Evolutionary conservation across 176 grass and related monocot genomes (phyloP).

Genomic region (Elymus sibiricus): DNA sequence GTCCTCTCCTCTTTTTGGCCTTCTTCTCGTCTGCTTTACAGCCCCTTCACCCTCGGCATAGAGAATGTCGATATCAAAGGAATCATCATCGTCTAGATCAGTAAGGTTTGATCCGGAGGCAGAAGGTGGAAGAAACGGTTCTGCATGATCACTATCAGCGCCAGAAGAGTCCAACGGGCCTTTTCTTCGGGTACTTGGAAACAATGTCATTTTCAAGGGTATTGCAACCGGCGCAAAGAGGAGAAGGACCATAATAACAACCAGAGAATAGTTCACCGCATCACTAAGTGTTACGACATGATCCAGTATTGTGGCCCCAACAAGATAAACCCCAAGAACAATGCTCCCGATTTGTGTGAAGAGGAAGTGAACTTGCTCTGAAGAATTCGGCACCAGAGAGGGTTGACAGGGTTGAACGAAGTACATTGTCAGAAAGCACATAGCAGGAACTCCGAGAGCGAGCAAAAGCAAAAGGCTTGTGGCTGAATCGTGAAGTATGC

Average conservation of each 20-base stretch:
- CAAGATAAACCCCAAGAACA: conserved; percentile 76
- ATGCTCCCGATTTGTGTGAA: conserved; percentile 67
- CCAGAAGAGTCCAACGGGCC: not conserved
- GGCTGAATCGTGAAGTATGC: conserved; percentile 62
- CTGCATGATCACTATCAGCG: conserved; percentile 35
- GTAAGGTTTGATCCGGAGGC: conserved; percentile 47
- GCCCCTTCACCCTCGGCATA: conserved; percentile 89
- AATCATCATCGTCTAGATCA: conserved; percentile 53
- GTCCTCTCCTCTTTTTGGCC: conserved; percentile 83
- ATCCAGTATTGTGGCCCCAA: conserved; percentile 56
- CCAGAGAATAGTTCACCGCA: conserved; percentile 52
- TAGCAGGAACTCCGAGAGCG: conserved; percentile 57
- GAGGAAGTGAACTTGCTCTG: conserved; percentile 66
- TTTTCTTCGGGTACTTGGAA: conserved; percentile 47
- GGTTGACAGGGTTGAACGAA: conserved; percentile 84
- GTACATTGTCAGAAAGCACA: conserved; percentile 76
- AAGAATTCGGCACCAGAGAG: conserved; percentile 56
- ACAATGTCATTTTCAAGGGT: conserved; percentile 96
- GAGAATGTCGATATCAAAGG: conserved; percentile 68
- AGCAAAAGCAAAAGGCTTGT: conserved; percentile 61
- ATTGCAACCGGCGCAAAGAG: conserved; percentile 74
- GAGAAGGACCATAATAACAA: conserved; percentile 63
- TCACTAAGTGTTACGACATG: conserved; percentile 39
- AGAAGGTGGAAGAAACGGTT: conserved; percentile 54
- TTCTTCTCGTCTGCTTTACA: conserved; percentile 72